A percentile compares a stretch with the other conserved stretches of the same genome.
These are phyloP conservation scores for Pancytospora philotis DNA, from an alignment of 371 early-diverging fungal genomes.

Conservation along the genomic window DNA sequence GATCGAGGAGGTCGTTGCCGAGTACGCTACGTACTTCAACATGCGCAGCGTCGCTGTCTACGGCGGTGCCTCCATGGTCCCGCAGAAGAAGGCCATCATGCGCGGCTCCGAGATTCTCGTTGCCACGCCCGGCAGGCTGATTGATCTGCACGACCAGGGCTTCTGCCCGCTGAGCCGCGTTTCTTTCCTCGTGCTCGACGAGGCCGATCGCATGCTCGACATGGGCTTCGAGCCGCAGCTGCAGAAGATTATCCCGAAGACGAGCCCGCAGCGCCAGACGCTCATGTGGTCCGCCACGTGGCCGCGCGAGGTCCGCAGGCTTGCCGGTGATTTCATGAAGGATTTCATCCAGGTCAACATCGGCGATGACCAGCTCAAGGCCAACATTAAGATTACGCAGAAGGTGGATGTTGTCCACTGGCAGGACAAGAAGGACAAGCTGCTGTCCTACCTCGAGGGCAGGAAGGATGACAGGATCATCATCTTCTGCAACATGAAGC, in stretches of 20 bases:
- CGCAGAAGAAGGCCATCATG: slow-evolving; percentile 68
- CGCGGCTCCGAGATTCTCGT: slow-evolving; percentile 66
- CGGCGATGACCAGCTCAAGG: slow-evolving; percentile 90
- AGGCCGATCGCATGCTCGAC: slow-evolving; percentile 94
- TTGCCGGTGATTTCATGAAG: slow-evolving; percentile 79
- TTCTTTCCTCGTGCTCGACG: slow-evolving; percentile 89
- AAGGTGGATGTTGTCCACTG: slow-evolving; percentile 76
- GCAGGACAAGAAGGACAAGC: slow-evolving; percentile 73
- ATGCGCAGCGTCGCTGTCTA: slow-evolving; percentile 60
- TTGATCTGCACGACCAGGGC: slow-evolving; percentile 75
- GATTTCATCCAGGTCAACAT: slow-evolving; percentile 94
- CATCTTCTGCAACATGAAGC: slow-evolving; percentile 84
- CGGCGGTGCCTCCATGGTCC: slow-evolving; percentile 61
- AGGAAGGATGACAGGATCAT: slow-evolving; percentile 75
- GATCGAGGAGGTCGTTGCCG: slow-evolving; percentile 65
- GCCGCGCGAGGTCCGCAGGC: slow-evolving; percentile 85
- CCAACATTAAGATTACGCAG: slow-evolving; percentile 87
- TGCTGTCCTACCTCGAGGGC: slow-evolving; percentile 74
- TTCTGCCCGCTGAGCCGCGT: slow-evolving; percentile 71
- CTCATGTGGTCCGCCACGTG: slow-evolving; percentile 99
- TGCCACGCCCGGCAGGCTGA: slow-evolving; percentile 86
- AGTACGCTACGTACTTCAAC: slow-evolving; percentile 63
- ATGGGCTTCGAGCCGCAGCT: slow-evolving; percentile 93
- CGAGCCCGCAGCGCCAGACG: slow-evolving; percentile 91
- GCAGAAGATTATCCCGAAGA: slow-evolving; percentile 88